phyloP scores from a whole-genome alignment of 768 basidiomycete genomes.

The Lactarius psammicola region DNA sequence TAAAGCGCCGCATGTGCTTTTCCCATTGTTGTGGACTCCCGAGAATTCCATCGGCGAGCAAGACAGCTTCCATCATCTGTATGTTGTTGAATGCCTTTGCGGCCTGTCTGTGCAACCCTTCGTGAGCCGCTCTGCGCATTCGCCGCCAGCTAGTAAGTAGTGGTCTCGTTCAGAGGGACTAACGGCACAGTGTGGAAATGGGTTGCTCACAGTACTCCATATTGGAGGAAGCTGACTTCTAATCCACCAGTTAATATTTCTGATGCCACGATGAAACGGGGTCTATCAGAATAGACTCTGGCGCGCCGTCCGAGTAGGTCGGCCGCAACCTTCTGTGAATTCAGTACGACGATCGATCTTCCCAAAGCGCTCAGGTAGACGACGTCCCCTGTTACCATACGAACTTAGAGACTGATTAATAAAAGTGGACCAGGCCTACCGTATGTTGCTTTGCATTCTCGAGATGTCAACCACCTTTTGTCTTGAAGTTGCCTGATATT shows the following conservation, averaged over 20 bases:
- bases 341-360: conserved; percentile 47
- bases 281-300: conserved; percentile 52
- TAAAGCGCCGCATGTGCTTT: conserved; percentile 26
- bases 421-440: conserved; percentile 12
- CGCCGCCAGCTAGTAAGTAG: conserved; percentile 18
- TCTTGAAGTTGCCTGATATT: conserved; percentile 23
- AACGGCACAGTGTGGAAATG: background rate
- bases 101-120: conserved; percentile 25
- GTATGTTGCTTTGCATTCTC: conserved; percentile 16
- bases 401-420: background rate
- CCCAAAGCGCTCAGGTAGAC: conserved; percentile 50
- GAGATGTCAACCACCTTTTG: conserved; percentile 24
- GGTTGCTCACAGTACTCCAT: conserved; percentile 21
- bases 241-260: conserved; percentile 26
- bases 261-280: conserved; percentile 32
- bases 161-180: background rate
- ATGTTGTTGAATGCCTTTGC: conserved; percentile 20
- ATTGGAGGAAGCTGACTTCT: conserved; percentile 24
- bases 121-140: conserved; percentile 26
- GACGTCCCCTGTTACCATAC: conserved; percentile 34
- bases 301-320: conserved; percentile 51
- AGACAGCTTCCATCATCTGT: conserved; percentile 23
- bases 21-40: conserved; percentile 20
- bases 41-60: conserved; percentile 19
- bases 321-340: conserved; percentile 41